Percentiles rank a stretch among this genome's conserved stretches.
phyloP scores from a whole-genome alignment of 2,329 filamentous ascomycete genomes.

The Aspergillus intermedius region DNA sequence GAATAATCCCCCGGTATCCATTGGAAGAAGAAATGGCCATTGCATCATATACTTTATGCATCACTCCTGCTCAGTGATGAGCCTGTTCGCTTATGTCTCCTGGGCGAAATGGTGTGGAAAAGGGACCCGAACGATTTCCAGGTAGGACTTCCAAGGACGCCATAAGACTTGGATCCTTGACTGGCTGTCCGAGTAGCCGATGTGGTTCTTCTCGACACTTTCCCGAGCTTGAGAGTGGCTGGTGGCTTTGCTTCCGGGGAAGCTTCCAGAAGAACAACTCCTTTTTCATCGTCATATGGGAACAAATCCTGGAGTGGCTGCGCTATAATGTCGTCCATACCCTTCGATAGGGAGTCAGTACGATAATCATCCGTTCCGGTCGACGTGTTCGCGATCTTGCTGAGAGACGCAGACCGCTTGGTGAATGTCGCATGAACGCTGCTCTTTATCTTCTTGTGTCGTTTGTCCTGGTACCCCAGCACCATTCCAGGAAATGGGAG shows the following conservation, averaged over 20 bases:
- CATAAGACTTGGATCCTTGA: neutral
- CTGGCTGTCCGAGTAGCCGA: neutral
- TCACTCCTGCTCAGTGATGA: neutral
- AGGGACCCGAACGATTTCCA: neutral
- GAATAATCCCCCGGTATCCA: no score
- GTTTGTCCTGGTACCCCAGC: conserved; percentile 58
- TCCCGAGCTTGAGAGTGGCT: neutral
- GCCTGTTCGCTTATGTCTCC: neutral
- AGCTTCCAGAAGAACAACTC: neutral
- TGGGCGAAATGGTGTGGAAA: neutral
- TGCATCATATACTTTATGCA: neutral
- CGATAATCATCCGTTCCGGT: conserved; percentile 6
- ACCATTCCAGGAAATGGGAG: conserved; percentile 80
- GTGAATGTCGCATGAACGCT: conserved; percentile 72
- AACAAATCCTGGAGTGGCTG: neutral
- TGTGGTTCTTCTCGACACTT: neutral
- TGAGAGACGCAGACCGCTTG: conserved; percentile 59
- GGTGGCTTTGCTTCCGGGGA: neutral
- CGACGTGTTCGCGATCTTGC: conserved; percentile 16
- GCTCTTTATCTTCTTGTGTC: conserved; percentile 66
- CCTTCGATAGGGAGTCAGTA: neutral
- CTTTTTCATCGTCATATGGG: neutral
- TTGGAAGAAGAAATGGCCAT: no score
- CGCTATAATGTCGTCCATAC: neutral
- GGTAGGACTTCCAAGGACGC: neutral